Evolutionary conservation across 1,284 basidiomycete genomes (phyloP), one percentile per base, ranked within the genome.

Genomic region (Polyporus tsugae): DNA sequence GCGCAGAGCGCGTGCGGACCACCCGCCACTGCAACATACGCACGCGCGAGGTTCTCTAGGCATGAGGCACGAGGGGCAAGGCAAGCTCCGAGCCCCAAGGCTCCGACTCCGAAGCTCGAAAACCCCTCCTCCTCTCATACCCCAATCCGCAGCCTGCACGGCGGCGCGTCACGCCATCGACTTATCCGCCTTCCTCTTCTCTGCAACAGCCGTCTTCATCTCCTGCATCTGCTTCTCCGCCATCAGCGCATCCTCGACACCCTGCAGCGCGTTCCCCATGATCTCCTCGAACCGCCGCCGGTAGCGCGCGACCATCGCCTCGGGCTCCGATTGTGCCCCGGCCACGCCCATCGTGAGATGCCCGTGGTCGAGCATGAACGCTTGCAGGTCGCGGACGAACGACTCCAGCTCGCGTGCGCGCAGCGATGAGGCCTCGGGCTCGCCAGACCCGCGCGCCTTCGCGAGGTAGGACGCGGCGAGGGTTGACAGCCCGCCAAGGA

Each of bases 391-490:
- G 41, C 91, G 86, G 36, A 91, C 80, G 73, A 89, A 93, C 29
- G 87, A 83, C 11, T 91, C 87, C 2, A 92, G 81, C 70, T 90
- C 88, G 72, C 88, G 88, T 2, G 81, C 81, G 22, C 85, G 84
- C 10, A 79, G 77, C 29, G 83, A 81, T 0, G 87, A 89, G 19
- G 83, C 69, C 73, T 93, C 90, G 0, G 91, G 91, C 75, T 93
- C 90, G 64, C 86, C 85, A 0, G 89, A 88, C 6, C 91, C 89
- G 42, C 91, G 86, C 53, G 85, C 82, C 22, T 89, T 87, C 6
- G 91, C 91, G 38, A 92, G 82, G 76, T 91, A 92, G 2, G 90
- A 90, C 41, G 91, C 90, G 19, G 89, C 85, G 38, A 92, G 58
- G 0, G 91, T 93, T 2, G 90, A 78, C 19, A 89, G 68, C 17